Percentiles rank a stretch among this genome's conserved stretches.
phyloP scores from a whole-genome alignment of 1,284 basidiomycete species.

The Lignosus rhinocerotis region DNA sequence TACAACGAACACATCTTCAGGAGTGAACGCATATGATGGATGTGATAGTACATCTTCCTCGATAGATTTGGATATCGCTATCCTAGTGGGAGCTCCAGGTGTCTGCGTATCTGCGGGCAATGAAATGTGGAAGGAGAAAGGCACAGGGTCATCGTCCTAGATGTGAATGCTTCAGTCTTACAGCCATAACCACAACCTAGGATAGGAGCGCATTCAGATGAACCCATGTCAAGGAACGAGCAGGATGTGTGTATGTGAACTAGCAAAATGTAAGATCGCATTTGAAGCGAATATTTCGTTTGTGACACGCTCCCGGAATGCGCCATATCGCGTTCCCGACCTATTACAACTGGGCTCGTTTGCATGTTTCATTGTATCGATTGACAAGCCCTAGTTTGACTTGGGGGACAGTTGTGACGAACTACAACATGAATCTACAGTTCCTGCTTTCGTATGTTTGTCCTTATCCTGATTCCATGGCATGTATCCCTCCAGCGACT shows the following conservation, averaged over 20 bases:
- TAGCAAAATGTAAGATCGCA: no score
- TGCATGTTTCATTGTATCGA: no score
- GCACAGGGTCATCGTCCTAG: conserved; percentile 84
- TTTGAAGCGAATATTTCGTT: no score
- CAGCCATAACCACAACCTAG: not conserved
- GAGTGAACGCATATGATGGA: conserved; percentile 69
- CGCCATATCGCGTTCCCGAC: no score
- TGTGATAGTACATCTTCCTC: conserved; percentile 78
- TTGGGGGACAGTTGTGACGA: not conserved
- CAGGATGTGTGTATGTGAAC: no score
- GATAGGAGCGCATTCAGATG: not conserved
- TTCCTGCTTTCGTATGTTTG: not conserved
- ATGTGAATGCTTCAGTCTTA: not conserved
- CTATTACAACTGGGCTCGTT: no score
- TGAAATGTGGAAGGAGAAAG: conserved; percentile 85
- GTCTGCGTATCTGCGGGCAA: conserved; percentile 56
- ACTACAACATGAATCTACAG: not conserved
- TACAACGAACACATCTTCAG: conserved; percentile 86
- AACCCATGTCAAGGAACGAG: not conserved
- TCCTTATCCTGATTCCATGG: not conserved
- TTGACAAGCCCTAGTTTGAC: not conserved
- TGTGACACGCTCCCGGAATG: no score
- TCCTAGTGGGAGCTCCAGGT: conserved; percentile 68
- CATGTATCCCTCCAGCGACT: not conserved
- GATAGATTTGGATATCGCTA: conserved; percentile 80